Evolutionary conservation across 1,284 basidiomycete genomes (phyloP).

Genomic region (Melampsora americana): DNA sequence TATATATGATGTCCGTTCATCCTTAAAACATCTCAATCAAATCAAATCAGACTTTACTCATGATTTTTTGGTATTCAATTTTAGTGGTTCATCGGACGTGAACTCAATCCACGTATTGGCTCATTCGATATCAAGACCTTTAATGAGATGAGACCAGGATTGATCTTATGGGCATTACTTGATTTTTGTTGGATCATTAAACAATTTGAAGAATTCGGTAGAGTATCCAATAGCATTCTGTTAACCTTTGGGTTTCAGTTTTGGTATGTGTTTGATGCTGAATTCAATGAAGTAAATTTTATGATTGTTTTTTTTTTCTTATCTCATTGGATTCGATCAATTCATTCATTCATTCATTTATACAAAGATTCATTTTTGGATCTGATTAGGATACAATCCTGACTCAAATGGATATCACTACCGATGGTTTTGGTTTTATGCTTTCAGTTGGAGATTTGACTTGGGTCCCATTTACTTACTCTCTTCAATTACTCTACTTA

Average conservation of each 20-base stretch:
- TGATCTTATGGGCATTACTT: slow-evolving; percentile 90
- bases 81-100: slow-evolving; percentile 96
- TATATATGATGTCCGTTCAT: slow-evolving; percentile 77
- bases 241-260: slow-evolving; percentile 81
- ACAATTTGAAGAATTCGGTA: slow-evolving; percentile 72
- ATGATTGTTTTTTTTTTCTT: neutral
- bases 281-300: slow-evolving; percentile 80
- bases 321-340: neutral
- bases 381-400: slow-evolving; percentile 65
- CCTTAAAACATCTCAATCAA: too few relatives aligned
- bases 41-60: neutral
- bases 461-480: slow-evolving; percentile 95
- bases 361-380: too few relatives aligned
- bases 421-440: slow-evolving; percentile 99
- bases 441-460: slow-evolving; percentile 85
- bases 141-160: slow-evolving; percentile 72
- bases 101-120: slow-evolving; percentile 82
- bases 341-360: neutral
- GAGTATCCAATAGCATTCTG: slow-evolving; percentile 84
- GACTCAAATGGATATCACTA: slow-evolving; percentile 96
- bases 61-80: neutral
- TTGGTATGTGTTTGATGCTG: slow-evolving; percentile 79
- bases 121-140: slow-evolving; percentile 94
- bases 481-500: slow-evolving; percentile 88
- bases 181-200: slow-evolving; percentile 88